These are phyloP conservation scores for Xylaria sp. DNA, from an alignment of 2,329 filamentous ascomycete genomes.

Conservation along the genomic window DNA sequence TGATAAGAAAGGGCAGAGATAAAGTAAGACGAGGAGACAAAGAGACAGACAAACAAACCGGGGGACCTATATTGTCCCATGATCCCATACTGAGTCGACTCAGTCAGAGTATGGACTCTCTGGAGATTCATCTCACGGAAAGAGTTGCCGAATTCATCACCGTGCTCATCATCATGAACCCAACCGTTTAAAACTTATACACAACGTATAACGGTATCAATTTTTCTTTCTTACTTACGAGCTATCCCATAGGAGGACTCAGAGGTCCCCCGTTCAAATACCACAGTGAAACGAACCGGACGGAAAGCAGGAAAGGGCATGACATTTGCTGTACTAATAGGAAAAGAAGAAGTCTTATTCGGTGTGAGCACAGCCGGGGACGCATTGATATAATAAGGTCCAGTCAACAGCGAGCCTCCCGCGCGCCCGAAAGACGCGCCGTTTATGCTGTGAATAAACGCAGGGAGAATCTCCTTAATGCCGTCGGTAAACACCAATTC, in stretches of 20 bases:
- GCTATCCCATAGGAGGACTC: background rate
- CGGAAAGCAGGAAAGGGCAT: background rate
- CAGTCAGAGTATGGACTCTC: too few relatives aligned
- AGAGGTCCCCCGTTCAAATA: background rate
- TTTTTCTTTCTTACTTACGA: background rate
- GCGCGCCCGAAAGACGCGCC: constrained; percentile 21
- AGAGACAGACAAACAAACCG: background rate
- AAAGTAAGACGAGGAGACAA: background rate
- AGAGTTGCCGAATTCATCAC: too few relatives aligned
- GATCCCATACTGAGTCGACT: too few relatives aligned
- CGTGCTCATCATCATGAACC: background rate
- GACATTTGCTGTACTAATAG: constrained; percentile 6
- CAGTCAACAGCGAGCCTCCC: constrained; percentile 15
- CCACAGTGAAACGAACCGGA: background rate
- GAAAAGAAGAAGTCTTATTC: constrained; percentile 26
- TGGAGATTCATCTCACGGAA: too few relatives aligned
- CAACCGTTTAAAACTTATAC: background rate
- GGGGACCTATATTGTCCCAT: too few relatives aligned
- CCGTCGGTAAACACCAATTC: constrained; percentile 33
- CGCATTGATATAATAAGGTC: constrained; percentile 21
- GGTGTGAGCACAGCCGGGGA: constrained; percentile 24
- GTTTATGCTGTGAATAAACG: constrained; percentile 23
- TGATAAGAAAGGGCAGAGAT: background rate
- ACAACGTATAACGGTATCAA: background rate
- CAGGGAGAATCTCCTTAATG: constrained; percentile 28